Conservation (phyloP, 1,284 basidiomycete genomes). For the Lentinus polychrous region DNA sequence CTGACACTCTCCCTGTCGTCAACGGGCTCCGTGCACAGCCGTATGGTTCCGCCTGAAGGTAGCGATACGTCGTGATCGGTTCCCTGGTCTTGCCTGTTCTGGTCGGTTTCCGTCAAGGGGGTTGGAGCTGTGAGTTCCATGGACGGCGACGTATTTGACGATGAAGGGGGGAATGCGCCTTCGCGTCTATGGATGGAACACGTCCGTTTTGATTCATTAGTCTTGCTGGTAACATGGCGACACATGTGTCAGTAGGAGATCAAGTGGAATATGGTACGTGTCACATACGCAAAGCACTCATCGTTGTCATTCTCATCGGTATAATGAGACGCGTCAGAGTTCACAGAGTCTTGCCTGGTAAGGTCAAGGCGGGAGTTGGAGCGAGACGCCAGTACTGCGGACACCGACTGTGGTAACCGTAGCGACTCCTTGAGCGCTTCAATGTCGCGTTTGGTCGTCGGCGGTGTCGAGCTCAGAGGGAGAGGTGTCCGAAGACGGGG, state of each 20-base stretch:
- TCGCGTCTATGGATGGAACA: conserved; percentile 49
- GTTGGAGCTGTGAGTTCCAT: neutral
- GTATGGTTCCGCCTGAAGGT: neutral
- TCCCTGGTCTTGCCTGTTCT: neutral
- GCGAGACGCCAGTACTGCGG: conserved; percentile 35
- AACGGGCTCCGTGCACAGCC: neutral
- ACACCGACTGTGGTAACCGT: conserved; percentile 48
- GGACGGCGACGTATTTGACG: conserved; percentile 33
- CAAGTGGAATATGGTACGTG: neutral
- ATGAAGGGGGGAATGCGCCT: conserved; percentile 59
- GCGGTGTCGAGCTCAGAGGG: conserved; percentile 19
- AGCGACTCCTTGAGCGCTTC: conserved; percentile 50
- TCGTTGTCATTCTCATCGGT: conserved; percentile 1
- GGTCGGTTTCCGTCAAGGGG: conserved; percentile 1
- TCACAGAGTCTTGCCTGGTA: neutral
- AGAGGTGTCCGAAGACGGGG: conserved; percentile 54
- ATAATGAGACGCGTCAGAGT: neutral
- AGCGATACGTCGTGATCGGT: neutral
- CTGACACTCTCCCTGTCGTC: neutral
- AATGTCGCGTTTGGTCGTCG: conserved; percentile 33
- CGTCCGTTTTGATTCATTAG: conserved; percentile 5
- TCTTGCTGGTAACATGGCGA: neutral
- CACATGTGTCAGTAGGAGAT: neutral
- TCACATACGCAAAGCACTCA: neutral
- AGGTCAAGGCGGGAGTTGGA: conserved; percentile 8